Evolutionary conservation across 108 stramenopile species (phyloP).

Genomic region (Cylindrotheca closterium): DNA sequence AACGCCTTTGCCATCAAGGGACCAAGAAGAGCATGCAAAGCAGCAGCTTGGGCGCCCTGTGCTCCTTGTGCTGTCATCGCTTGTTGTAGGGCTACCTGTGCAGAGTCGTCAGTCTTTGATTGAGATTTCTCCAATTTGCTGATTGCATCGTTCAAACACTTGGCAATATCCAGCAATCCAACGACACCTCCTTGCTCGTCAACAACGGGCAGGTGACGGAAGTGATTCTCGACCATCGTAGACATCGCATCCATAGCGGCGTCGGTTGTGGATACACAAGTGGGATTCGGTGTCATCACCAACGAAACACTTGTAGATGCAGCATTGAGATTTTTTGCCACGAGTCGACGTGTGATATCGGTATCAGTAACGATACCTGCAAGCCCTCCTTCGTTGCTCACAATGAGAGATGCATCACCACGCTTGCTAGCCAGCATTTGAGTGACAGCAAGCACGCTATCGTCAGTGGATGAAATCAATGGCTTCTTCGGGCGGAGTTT

Average conservation of each 20-base stretch:
- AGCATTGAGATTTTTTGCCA: slow-evolving; percentile 70
- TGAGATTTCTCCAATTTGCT: slow-evolving; percentile 79
- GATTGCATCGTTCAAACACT: slow-evolving; percentile 94
- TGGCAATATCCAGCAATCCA: slow-evolving; percentile 92
- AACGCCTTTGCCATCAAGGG: slow-evolving; percentile 71
- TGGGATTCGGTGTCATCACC: slow-evolving; percentile 88
- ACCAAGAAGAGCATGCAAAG: slow-evolving; percentile 59
- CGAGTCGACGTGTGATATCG: slow-evolving; percentile 71
- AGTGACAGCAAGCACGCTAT: slow-evolving; percentile 53
- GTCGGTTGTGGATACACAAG: slow-evolving; percentile 78
- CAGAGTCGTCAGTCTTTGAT: slow-evolving; percentile 48
- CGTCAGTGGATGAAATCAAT: slow-evolving; percentile 29
- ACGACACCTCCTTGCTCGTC: slow-evolving; percentile 81
- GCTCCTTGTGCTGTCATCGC: slow-evolving; percentile 55
- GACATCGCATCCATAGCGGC: slow-evolving; percentile 86
- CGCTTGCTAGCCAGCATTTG: slow-evolving; percentile 65
- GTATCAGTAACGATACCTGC: slow-evolving; percentile 85
- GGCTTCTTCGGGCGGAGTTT: slow-evolving; percentile 82
- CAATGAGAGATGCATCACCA: slow-evolving; percentile 64
- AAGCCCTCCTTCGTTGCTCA: slow-evolving; percentile 54
- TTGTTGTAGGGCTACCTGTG: slow-evolving; percentile 66
- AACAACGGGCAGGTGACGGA: slow-evolving; percentile 91
- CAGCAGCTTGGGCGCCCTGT: slow-evolving; percentile 58
- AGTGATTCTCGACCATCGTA: slow-evolving; percentile 92
- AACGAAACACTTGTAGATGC: slow-evolving; percentile 50